Percentiles rank a stretch among this genome's conserved stretches.
phyloP scores from a whole-genome alignment of 2,329 filamentous ascomycete species.

The Nothopassalora personata region DNA sequence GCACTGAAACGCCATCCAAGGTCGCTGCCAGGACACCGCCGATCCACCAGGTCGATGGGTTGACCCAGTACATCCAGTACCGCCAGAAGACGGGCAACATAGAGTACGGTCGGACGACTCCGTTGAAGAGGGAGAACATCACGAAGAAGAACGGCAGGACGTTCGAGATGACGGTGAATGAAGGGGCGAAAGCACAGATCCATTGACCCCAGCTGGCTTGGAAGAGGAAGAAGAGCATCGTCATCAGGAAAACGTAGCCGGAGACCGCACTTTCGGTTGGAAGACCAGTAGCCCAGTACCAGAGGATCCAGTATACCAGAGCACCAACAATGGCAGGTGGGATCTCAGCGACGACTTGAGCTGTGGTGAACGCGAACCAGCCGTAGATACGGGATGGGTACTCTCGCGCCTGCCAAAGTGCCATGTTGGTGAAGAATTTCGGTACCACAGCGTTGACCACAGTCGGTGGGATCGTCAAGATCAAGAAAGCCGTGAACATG shows the following conservation, averaged over 20 bases:
- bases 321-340: slow-evolving; percentile 61
- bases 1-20: slow-evolving; percentile 46
- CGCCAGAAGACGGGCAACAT: slow-evolving; percentile 65
- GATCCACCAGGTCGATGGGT: slow-evolving; percentile 67
- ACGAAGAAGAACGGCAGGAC: slow-evolving; percentile 76
- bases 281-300: slow-evolving; percentile 72
- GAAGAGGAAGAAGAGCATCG: slow-evolving; percentile 71
- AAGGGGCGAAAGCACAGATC: slow-evolving; percentile 77
- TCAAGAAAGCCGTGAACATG: slow-evolving; percentile 67
- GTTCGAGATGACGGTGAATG: slow-evolving; percentile 72
- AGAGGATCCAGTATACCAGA: slow-evolving; percentile 66
- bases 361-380: slow-evolving; percentile 70
- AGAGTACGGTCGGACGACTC: slow-evolving; percentile 64
- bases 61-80: slow-evolving; percentile 67
- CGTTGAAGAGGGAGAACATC: slow-evolving; percentile 71
- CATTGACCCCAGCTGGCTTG: slow-evolving; percentile 72
- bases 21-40: slow-evolving; percentile 63
- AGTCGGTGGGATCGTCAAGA: slow-evolving; percentile 57
- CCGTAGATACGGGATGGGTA: slow-evolving; percentile 70
- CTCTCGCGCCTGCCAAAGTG: slow-evolving; percentile 68
- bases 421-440: slow-evolving; percentile 71
- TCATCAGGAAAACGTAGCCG: slow-evolving; percentile 75
- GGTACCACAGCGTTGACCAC: slow-evolving; percentile 69
- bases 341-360: slow-evolving; percentile 67
- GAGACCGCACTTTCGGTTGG: slow-evolving; percentile 59